Evolutionary conservation across 306 rosid species (phyloP).

Genomic region (Cyamopsis tetragonoloba): DNA sequence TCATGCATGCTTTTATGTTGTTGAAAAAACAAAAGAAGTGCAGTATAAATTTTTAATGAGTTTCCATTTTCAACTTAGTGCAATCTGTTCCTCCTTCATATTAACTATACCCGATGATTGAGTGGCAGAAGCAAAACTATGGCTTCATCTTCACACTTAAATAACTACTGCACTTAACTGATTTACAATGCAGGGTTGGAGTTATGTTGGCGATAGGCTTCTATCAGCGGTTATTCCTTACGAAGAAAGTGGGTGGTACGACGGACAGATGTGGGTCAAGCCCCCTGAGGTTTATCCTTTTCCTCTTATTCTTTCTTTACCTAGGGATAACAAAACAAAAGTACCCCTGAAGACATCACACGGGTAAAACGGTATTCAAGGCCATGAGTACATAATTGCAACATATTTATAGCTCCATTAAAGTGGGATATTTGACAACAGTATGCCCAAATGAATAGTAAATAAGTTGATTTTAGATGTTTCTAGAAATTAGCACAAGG

Average conservation of each 20-base stretch:
- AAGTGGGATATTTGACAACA: background rate
- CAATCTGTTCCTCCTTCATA: background rate
- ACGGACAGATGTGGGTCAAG: conserved; percentile 99
- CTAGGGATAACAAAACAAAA: conserved; percentile 1
- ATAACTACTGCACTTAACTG: background rate
- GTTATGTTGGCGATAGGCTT: conserved; percentile 96
- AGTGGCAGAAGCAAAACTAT: background rate
- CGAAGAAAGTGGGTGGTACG: conserved; percentile 99
- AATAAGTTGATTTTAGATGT: background rate
- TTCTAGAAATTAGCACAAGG: background rate
- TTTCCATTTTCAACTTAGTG: background rate
- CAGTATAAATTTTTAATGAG: background rate
- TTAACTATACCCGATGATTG: background rate
- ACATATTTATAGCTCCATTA: background rate
- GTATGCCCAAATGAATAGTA: background rate
- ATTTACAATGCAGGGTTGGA: conserved; percentile 76
- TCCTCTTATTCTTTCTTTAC: conserved; percentile 10
- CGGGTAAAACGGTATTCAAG: background rate
- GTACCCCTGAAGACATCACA: background rate
- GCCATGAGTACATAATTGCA: background rate
- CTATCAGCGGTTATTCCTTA: conserved; percentile 96
- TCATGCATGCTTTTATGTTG: background rate
- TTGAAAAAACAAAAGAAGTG: background rate
- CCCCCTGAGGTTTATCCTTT: conserved; percentile 84
- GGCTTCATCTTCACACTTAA: conserved; percentile 7